A percentile compares a stretch with the other conserved stretches of the same genome.
Evolutionary conservation across 116 monocot species (phyloP).

Genomic region (Zostera marina): DNA sequence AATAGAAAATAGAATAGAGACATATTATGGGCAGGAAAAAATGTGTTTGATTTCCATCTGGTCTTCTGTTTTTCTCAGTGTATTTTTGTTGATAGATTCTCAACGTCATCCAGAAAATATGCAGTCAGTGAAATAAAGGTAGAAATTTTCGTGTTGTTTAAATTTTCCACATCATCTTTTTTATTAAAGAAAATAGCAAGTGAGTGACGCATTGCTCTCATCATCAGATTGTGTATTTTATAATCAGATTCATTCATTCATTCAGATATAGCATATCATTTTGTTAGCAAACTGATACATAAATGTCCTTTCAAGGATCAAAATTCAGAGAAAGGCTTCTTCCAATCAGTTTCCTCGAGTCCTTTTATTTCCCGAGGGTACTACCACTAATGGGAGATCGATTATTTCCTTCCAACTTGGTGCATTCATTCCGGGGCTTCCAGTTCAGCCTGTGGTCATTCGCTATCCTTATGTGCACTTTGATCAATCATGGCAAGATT

Average conservation of each 20-base stretch:
- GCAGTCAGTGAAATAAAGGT: conserved; percentile 97
- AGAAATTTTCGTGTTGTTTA: conserved; percentile 5
- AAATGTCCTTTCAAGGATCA: conserved; percentile 58
- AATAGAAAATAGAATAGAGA: too few species aligned
- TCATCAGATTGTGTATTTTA: too few species aligned
- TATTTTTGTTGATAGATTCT: conserved; percentile 95
- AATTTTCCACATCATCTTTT: background rate
- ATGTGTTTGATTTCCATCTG: background rate
- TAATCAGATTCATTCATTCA: too few species aligned
- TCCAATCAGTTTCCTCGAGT: conserved; percentile 63
- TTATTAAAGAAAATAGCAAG: background rate
- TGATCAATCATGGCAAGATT: conserved; percentile 87
- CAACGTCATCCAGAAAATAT: conserved; percentile 57
- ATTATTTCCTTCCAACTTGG: conserved; percentile 89
- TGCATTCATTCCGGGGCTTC: conserved; percentile 77
- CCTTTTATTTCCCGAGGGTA: conserved; percentile 91
- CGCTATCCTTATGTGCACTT: conserved; percentile 90
- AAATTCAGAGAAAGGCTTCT: conserved; percentile 94
- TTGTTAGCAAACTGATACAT: conserved; percentile 81
- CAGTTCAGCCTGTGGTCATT: conserved; percentile 79
- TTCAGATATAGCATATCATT: too few species aligned
- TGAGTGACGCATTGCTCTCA: too few species aligned
- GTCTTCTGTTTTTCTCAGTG: conserved; percentile 28
- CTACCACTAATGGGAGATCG: conserved; percentile 84
- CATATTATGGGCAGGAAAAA: too few species aligned